Evolutionary conservation across 306 rosid genomes (phyloP).

Genomic region (Albizia julibrissin): DNA sequence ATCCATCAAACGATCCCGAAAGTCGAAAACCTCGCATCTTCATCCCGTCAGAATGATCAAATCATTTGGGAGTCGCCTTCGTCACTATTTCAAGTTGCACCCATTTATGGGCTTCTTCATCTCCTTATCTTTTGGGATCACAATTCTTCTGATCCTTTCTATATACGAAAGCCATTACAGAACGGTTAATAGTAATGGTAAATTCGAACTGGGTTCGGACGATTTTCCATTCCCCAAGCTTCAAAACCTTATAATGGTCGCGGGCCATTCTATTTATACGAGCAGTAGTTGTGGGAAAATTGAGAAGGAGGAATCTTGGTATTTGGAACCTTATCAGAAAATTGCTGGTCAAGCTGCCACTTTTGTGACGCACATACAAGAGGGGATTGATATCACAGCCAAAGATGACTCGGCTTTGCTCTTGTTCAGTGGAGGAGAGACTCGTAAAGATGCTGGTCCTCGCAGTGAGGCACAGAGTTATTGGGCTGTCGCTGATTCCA

Average conservation of each 20-base stretch:
- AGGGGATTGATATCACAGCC: constrained; percentile 62
- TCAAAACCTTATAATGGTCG: constrained; percentile 85
- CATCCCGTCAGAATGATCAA: constrained; percentile 65
- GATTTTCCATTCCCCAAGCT: constrained; percentile 67
- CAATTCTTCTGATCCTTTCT: constrained; percentile 56
- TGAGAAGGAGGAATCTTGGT: constrained; percentile 92
- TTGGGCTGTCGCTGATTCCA: constrained; percentile 87
- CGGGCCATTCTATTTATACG: constrained; percentile 88
- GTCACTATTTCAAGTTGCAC: constrained; percentile 59
- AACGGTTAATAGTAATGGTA: constrained; percentile 31
- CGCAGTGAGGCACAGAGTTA: constrained; percentile 97
- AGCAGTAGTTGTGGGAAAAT: constrained; percentile 78
- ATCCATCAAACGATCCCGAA: constrained; percentile 49
- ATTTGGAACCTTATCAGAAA: constrained; percentile 90
- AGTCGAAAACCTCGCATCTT: constrained; percentile 43
- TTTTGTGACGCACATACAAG: constrained; percentile 67
- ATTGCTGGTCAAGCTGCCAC: constrained; percentile 90
- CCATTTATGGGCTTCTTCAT: constrained; percentile 53
- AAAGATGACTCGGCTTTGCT: constrained; percentile 67
- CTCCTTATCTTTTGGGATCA: constrained; percentile 52
- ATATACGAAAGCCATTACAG: constrained; percentile 46
- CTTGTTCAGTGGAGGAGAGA: constrained; percentile 96
- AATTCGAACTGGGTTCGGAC: constrained; percentile 31
- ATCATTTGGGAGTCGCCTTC: constrained; percentile 57
- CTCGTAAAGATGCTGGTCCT: constrained; percentile 85